Evolutionary conservation across 2,329 filamentous ascomycete genomes (phyloP), one percentile per base, ranked within the genome.

Genomic region (Xylariaceae sp.): DNA sequence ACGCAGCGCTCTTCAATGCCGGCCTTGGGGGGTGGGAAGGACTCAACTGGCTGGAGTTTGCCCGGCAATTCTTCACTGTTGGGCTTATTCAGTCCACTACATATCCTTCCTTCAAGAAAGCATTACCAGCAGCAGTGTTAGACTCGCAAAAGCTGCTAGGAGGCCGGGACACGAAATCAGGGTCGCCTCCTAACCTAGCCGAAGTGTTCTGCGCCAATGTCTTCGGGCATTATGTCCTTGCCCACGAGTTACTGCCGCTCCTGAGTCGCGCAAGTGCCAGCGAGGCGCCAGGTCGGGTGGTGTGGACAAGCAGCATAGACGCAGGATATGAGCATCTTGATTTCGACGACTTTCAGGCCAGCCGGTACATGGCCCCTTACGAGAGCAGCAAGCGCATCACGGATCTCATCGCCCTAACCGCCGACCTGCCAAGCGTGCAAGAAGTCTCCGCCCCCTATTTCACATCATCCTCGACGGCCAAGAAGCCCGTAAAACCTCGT

Each of bases 191-290:
- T 0, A 76, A 79, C 4, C 77, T 99, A 0, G 93, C 92, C 3
- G 82, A 91, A 64, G 86, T 96, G 16, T 99, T 98, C 72, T 89
- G 88, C 71, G 89, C 94, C 46, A 98, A 98, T 70, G 83, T 96
- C 26, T 98, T 99, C 71, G 95, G 95, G 0, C 95, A 99, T 76
- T 98, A 99, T 72, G 77, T 97, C 69, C 85, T 99, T 21, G 85
- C 86, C 14, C 93, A 96, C 73, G 86, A 88, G 69, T 82, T 98
- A 9, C 82, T 89, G 64, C 89, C 91, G 0, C 79, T 97, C 9
- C 82, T 99, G 65, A 76, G 78, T 67, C 78, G 85, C 47, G 68
- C 74, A 14, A 66, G 68, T 36, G 62, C 74, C 54, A 62, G 74
- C 34, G 70, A 78, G 3, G 54, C 75, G 1, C 77, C 79, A 0